Evolutionary conservation across 2,329 filamentous ascomycete genomes (phyloP).

Genomic region (Calonectria fujianensis): DNA sequence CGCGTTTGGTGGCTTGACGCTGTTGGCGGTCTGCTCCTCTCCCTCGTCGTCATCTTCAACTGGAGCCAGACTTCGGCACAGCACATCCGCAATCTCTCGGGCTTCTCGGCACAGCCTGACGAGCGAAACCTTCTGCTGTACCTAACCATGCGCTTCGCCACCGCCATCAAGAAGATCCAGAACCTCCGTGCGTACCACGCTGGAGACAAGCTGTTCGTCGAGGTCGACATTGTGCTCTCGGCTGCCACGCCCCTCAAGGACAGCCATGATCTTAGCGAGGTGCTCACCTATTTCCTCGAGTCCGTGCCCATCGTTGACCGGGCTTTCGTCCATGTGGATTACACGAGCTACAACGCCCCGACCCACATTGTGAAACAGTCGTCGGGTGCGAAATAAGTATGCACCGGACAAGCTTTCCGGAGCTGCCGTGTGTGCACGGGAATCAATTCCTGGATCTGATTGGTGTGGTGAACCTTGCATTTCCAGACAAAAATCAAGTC

Average conservation of each 20-base stretch:
- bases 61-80: slow-evolving; percentile 84
- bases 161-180: slow-evolving; percentile 89
- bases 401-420: slow-evolving; percentile 4
- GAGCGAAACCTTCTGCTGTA: slow-evolving; percentile 91
- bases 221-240: slow-evolving; percentile 88
- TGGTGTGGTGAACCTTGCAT: slow-evolving; percentile 20
- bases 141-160: slow-evolving; percentile 94
- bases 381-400: slow-evolving; percentile 43
- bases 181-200: slow-evolving; percentile 90
- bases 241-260: slow-evolving; percentile 84
- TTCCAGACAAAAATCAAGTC: slow-evolving; percentile 16
- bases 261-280: slow-evolving; percentile 86
- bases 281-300: slow-evolving; percentile 88
- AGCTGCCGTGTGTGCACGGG: slow-evolving; percentile 7
- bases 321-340: slow-evolving; percentile 81
- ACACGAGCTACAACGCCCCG: slow-evolving; percentile 77
- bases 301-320: slow-evolving; percentile 86
- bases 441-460: neutral
- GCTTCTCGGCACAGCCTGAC: slow-evolving; percentile 85
- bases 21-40: slow-evolving; percentile 86
- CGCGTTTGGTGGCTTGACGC: slow-evolving; percentile 90
- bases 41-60: slow-evolving; percentile 85
- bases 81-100: slow-evolving; percentile 88
- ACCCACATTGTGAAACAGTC: slow-evolving; percentile 71
- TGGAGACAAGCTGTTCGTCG: slow-evolving; percentile 88